These are phyloP conservation scores for Globisporangium mamillatum DNA, from an alignment of 352 stramenopile genomes.

Conservation along the genomic window DNA sequence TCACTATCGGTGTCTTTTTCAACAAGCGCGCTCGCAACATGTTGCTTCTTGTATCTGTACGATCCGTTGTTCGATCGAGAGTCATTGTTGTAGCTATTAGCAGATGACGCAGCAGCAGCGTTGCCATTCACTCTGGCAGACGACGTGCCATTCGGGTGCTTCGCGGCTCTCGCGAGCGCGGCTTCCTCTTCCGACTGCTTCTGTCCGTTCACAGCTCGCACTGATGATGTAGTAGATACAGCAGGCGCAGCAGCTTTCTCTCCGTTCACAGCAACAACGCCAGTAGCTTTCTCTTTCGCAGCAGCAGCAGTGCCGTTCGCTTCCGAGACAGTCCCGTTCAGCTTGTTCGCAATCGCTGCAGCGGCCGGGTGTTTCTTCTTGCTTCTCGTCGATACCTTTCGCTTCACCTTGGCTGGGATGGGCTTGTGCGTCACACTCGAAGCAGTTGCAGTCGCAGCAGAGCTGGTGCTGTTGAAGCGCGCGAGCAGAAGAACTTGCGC, in stretches of 20 bases:
- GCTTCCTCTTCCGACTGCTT: constrained; percentile 17
- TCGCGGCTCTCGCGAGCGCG: constrained; percentile 10
- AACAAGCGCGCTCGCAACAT: background rate
- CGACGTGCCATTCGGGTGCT: constrained; percentile 12
- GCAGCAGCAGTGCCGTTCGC: constrained; percentile 9
- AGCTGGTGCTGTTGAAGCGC: constrained; percentile 16
- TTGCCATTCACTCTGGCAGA: constrained; percentile 5
- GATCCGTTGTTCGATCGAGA: background rate
- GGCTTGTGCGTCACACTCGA: constrained; percentile 18
- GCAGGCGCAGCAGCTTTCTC: background rate
- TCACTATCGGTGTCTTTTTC: constrained; percentile 5
- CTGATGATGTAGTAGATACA: background rate
- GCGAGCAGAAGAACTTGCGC: constrained; percentile 2
- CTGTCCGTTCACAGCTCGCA: constrained; percentile 10
- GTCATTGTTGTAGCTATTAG: background rate
- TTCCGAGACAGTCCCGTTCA: constrained; percentile 9
- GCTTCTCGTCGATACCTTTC: constrained; percentile 14
- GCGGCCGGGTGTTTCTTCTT: constrained; percentile 19
- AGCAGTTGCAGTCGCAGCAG: background rate
- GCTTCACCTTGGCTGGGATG: constrained; percentile 22
- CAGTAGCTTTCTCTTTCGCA: background rate
- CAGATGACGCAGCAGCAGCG: background rate
- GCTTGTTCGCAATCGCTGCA: constrained; percentile 20
- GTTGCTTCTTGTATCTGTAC: constrained; percentile 10
- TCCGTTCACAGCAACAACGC: background rate